Evolutionary conservation across 495 filamentous ascomycete genomes (phyloP).

Genomic region (Hypoxylon cercidicola): DNA sequence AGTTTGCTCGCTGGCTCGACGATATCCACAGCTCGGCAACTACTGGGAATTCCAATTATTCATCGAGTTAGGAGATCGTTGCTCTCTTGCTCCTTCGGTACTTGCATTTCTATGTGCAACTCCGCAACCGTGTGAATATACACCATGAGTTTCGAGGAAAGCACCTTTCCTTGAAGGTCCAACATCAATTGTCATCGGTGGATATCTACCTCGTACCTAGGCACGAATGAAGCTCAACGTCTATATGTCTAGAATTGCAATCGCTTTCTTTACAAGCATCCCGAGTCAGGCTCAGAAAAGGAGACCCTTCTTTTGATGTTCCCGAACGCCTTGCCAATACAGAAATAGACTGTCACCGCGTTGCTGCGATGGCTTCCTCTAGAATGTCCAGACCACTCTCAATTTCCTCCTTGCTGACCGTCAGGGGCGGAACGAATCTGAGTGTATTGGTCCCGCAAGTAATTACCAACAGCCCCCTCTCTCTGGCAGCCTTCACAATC

Average conservation of each 20-base stretch:
- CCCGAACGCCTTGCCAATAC: slow-evolving; percentile 27
- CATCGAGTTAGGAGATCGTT: no score
- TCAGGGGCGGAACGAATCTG: slow-evolving; percentile 84
- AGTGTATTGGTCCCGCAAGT: slow-evolving; percentile 90
- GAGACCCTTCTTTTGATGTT: slow-evolving; percentile 17
- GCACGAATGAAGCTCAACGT: not conserved
- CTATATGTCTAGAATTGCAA: slow-evolving; percentile 1
- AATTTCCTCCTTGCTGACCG: slow-evolving; percentile 80
- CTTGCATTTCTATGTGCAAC: no score
- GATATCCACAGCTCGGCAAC: no score
- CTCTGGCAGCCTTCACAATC: slow-evolving; percentile 84
- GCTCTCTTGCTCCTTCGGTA: no score
- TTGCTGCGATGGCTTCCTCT: slow-evolving; percentile 73
- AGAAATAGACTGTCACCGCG: slow-evolving; percentile 28
- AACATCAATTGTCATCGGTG: no score
- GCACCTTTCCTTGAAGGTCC: no score
- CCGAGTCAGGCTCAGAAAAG: slow-evolving; percentile 10
- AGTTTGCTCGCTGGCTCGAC: no score
- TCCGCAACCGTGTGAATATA: no score
- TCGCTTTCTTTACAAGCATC: slow-evolving; percentile 5
- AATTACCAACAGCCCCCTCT: slow-evolving; percentile 89
- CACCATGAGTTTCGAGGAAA: no score
- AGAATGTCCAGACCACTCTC: slow-evolving; percentile 77
- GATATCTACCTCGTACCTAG: no score
- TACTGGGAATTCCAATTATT: no score